phyloP scores from a whole-genome alignment of 345 rosid genomes.

The Nephelium lappaceum region DNA sequence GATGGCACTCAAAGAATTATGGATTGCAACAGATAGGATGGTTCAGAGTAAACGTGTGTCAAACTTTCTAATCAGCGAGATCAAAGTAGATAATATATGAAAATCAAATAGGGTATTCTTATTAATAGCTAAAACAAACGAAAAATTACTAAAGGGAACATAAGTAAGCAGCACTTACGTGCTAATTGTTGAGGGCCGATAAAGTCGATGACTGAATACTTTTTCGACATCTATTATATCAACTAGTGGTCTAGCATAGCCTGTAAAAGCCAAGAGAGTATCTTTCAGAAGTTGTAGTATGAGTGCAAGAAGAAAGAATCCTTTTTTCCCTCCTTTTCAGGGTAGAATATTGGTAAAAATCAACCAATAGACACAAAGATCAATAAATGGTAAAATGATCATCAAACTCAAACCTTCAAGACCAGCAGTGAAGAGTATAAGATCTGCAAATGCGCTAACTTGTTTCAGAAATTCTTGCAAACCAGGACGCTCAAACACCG shows the following conservation, averaged over 20 bases:
- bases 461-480: conserved; percentile 73
- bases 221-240: conserved; percentile 80
- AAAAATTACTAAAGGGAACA: not conserved
- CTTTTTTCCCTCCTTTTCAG: no score
- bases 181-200: conserved; percentile 93
- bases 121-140: not conserved
- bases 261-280: conserved; percentile 38
- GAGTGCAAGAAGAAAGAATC: not conserved
- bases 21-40: not conserved
- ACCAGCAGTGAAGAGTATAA: conserved; percentile 90
- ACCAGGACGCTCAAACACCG: conserved; percentile 96
- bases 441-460: conserved; percentile 79
- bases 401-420: conserved; percentile 83
- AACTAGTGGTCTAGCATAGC: conserved; percentile 95
- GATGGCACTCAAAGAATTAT: not conserved
- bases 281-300: conserved; percentile 5
- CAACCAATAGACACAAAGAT: not conserved
- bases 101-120: not conserved
- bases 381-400: conserved; percentile 19
- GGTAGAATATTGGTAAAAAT: not conserved
- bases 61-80: not conserved
- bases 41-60: not conserved
- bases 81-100: not conserved
- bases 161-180: conserved; percentile 60
- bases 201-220: conserved; percentile 70